These are phyloP conservation scores for Pinus tabuliformis DNA, from an alignment of 75 land plant genomes.

Conservation along the genomic window DNA sequence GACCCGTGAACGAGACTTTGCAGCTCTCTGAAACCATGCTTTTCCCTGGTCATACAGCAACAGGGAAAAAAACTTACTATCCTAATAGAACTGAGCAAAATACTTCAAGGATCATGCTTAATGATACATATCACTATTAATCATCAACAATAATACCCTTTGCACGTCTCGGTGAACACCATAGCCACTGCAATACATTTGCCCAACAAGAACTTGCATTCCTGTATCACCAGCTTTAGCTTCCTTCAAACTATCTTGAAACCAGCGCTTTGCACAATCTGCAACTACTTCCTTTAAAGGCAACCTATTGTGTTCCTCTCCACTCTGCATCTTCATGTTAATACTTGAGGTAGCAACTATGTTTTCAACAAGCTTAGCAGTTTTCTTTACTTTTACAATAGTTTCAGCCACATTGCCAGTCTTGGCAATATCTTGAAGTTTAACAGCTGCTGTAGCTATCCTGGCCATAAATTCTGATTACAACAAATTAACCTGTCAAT, in stretches of 20 bases:
- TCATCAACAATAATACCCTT: conserved; percentile 36
- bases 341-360: background rate
- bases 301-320: conserved; percentile 3
- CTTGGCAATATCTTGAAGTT: conserved; percentile 8
- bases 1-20: background rate
- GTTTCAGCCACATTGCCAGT: conserved; percentile 3
- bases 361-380: background rate
- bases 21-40: conserved; percentile 9
- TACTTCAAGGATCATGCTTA: background rate
- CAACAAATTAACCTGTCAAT: background rate
- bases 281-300: conserved; percentile 72
- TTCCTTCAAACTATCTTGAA: conserved; percentile 63
- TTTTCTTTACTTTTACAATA: conserved; percentile 6
- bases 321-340: conserved; percentile 8
- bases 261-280: conserved; percentile 78
- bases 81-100: background rate
- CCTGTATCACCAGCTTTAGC: conserved; percentile 65
- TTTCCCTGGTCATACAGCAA: background rate
- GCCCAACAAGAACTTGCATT: conserved; percentile 81
- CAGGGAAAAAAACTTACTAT: background rate
- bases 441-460: conserved; percentile 6
- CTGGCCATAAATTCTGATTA: conserved; percentile 1
- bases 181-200: conserved; percentile 87
- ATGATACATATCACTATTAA: background rate
- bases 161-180: conserved; percentile 61